phyloP scores from a whole-genome alignment of 2,329 filamentous ascomycete species.

The Dothistroma pini region DNA sequence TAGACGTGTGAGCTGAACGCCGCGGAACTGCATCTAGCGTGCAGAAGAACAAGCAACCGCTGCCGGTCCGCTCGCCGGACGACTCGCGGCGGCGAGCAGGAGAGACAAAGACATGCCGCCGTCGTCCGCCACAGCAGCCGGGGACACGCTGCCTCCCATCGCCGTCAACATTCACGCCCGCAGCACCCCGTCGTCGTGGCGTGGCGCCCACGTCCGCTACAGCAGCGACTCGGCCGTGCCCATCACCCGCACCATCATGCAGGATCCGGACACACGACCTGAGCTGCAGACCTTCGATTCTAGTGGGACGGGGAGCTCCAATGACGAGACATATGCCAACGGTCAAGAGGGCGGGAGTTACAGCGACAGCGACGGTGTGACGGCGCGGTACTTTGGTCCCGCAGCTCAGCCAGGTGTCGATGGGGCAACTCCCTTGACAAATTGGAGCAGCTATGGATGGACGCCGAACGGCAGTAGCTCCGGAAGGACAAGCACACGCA shows the following conservation, averaged over 20 bases:
- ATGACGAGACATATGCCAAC: conserved; percentile 25
- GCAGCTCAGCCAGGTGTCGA: conserved; percentile 17
- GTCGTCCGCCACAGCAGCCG: not conserved
- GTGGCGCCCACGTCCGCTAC: conserved; percentile 20
- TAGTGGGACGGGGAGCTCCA: conserved; percentile 30
- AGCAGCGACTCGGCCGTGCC: conserved; percentile 21
- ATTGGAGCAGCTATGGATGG: conserved; percentile 31
- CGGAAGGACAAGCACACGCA: conserved; percentile 16
- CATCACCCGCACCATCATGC: conserved; percentile 30
- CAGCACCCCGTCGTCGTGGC: conserved; percentile 1
- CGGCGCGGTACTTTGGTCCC: conserved; percentile 26
- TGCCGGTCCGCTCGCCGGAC: conserved; percentile 1
- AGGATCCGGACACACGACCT: conserved; percentile 31
- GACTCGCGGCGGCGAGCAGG: conserved; percentile 5
- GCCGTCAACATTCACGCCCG: not conserved
- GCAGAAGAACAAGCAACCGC: not conserved
- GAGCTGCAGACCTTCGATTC: conserved; percentile 33
- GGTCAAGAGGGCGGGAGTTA: conserved; percentile 19
- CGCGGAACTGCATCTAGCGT: not conserved
- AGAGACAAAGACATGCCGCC: not conserved
- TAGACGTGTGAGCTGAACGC: not conserved
- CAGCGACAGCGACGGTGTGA: conserved; percentile 29
- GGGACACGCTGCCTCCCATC: conserved; percentile 4
- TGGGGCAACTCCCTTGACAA: conserved; percentile 30
- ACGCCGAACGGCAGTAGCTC: conserved; percentile 16